A percentile compares a stretch with the other conserved stretches of the same genome.
phyloP scores from a whole-genome alignment of 225 moss, liverwort and hornwort genomes.

The Pseudisothecium myosuroides region DNA sequence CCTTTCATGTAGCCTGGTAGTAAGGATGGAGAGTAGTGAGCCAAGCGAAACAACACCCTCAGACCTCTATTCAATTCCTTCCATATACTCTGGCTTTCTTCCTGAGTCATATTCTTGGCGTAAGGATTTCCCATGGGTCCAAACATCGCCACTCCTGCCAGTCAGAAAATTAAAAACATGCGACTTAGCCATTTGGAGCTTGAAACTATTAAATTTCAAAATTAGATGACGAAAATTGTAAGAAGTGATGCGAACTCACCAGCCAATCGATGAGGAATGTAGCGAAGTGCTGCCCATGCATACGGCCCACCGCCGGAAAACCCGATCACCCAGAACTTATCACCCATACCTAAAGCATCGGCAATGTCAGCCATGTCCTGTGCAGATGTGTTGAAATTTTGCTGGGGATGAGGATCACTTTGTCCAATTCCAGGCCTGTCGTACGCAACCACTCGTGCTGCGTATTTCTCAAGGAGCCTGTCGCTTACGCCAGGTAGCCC shows the following conservation, averaged over 20 bases:
- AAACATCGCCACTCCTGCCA: conserved; percentile 65
- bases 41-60: conserved; percentile 34
- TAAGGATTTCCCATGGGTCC: conserved; percentile 71
- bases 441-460: conserved; percentile 55
- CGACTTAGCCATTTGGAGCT: not conserved
- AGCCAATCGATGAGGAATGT: conserved; percentile 68
- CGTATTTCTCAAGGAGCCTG: conserved; percentile 49
- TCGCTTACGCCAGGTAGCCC: conserved; percentile 62
- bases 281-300: conserved; percentile 70
- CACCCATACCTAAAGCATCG: conserved; percentile 59
- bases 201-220: not conserved
- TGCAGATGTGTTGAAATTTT: conserved; percentile 54
- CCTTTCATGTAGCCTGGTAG: conserved; percentile 34
- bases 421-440: conserved; percentile 87
- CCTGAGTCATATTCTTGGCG: conserved; percentile 46
- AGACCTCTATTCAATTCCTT: not conserved
- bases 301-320: conserved; percentile 69
- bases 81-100: conserved; percentile 51
- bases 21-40: conserved; percentile 52
- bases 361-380: conserved; percentile 75
- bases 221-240: not conserved
- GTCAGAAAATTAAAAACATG: not conserved
- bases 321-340: conserved; percentile 72
- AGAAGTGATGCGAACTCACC: conserved; percentile 12
- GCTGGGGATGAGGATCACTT: conserved; percentile 59